Conservation (phyloP, 2,329 filamentous ascomycete genomes). For the Pyricularia grisea region DNA sequence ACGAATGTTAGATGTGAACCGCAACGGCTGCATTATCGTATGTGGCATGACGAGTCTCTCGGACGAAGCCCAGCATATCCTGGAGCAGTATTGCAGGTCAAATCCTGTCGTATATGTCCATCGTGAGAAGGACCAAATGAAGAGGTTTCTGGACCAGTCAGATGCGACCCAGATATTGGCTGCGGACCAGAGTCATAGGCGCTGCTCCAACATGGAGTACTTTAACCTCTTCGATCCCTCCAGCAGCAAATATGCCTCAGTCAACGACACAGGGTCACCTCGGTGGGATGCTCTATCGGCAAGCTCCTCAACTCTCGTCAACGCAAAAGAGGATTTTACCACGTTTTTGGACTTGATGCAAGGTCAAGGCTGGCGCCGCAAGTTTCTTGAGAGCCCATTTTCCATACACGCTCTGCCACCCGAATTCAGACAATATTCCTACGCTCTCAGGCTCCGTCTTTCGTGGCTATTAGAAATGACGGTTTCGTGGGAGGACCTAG, state of each 20-base stretch:
- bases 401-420: conserved; percentile 49
- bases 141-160: conserved; percentile 42
- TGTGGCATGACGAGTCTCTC: conserved; percentile 58
- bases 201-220: conserved; percentile 62
- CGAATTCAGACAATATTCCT: conserved; percentile 49
- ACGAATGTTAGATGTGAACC: conserved; percentile 48
- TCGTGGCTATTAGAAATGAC: conserved; percentile 44
- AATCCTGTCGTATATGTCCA: conserved; percentile 64
- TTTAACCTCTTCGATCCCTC: conserved; percentile 52
- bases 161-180: conserved; percentile 48
- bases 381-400: conserved; percentile 50
- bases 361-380: conserved; percentile 39
- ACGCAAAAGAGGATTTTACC: conserved; percentile 50
- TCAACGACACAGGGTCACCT: conserved; percentile 10
- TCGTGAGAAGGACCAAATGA: conserved; percentile 54
- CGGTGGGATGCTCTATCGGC: conserved; percentile 23
- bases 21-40: conserved; percentile 56
- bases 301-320: conserved; percentile 48
- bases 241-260: conserved; percentile 17
- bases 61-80: conserved; percentile 44
- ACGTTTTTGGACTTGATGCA: conserved; percentile 49
- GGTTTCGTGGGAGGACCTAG: conserved; percentile 40
- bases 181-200: conserved; percentile 45
- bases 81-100: conserved; percentile 50
- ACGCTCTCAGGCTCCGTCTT: conserved; percentile 51